Percentiles rank a stretch among this genome's conserved stretches.
phyloP scores from a whole-genome alignment of 768 basidiomycete species.

The Botryobasidium botryosum region DNA sequence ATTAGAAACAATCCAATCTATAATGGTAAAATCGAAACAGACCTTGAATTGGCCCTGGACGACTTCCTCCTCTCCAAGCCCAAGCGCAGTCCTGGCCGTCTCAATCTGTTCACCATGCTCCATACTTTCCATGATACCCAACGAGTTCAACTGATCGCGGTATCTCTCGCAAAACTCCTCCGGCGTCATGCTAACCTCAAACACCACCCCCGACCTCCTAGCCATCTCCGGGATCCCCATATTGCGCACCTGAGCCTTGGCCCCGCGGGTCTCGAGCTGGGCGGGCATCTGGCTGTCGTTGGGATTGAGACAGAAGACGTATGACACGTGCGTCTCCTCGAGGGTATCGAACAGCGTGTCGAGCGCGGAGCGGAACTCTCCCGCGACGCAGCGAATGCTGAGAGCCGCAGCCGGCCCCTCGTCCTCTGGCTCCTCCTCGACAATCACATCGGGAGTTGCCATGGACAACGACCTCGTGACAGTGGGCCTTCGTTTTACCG shows the following conservation, averaged over 20 bases:
- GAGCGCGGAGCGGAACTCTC: constrained; percentile 73
- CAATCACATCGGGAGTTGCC: constrained; percentile 21
- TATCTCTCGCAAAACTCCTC: constrained; percentile 81
- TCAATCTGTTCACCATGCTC: constrained; percentile 38
- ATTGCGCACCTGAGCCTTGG: constrained; percentile 82
- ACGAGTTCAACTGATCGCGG: constrained; percentile 37
- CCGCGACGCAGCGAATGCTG: constrained; percentile 54
- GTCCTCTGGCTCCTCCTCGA: constrained; percentile 31
- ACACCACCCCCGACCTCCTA: constrained; percentile 43
- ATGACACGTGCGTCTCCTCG: constrained; percentile 81
- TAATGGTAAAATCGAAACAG: no score
- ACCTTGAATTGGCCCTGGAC: constrained; percentile 78
- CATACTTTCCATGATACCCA: constrained; percentile 39
- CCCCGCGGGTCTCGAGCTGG: constrained; percentile 79
- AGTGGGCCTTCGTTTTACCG: constrained; percentile 44
- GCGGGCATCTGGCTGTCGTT: constrained; percentile 92
- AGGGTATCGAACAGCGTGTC: constrained; percentile 77
- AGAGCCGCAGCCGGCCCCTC: constrained; percentile 20
- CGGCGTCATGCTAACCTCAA: constrained; percentile 72
- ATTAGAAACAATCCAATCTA: neutral
- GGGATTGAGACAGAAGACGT: constrained; percentile 81
- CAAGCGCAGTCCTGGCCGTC: constrained; percentile 33
- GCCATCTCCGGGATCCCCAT: constrained; percentile 66
- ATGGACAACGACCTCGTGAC: no score
- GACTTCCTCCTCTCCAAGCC: constrained; percentile 49